Evolutionary conservation across 805 yeast genomes (phyloP), one percentile per base, ranked within the genome.

Genomic region (Saturnispora diversa): DNA sequence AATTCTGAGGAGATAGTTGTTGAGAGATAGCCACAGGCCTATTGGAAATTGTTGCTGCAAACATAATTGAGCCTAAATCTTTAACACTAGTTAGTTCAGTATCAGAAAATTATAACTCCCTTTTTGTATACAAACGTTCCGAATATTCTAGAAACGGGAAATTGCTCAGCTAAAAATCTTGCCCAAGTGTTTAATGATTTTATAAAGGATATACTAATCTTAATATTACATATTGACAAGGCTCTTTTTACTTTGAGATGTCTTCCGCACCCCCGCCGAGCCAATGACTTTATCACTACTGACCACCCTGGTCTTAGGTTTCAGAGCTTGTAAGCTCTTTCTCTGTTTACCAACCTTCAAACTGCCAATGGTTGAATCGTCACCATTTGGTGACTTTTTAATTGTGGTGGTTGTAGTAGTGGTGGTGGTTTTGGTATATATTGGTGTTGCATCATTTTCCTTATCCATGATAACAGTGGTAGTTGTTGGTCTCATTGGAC

Each of bases 1-100:
- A 84, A 51, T 84, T 82, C 44, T 72, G 69, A 7, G 70, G 65
- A 28, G 80, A 90, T 5, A 86, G 76, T 50, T 83, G 94, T 42
- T 69, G 68, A 0, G 84, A 82, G 28, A 68, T 35, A 31, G 59
- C 64, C 10, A 70, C 68, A 33, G 62, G 61, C 37, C 58, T 50
- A 7, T 62, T 62, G 1, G 62, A 54, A 17, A 59, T 34, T 3
- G 63, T 58, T 1, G 64, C 51, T 1, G 60, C 64, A 56, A 59
- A 59, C 64, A 59, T 59, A 30, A 5, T 6, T 12, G 10, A 12
- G 9, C 10, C 10, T 12, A 6, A n/a, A n/a, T n/a, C n/a, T n/a
- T n/a, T n/a, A n/a, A n/a, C n/a, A n/a, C n/a, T n/a, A n/a, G n/a
- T n/a, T n/a, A n/a, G n/a, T n/a, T n/a, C n/a, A n/a, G n/a, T n/a